Evolutionary conservation across 1,284 basidiomycete species (phyloP).

Genomic region (Waitea zeae): DNA sequence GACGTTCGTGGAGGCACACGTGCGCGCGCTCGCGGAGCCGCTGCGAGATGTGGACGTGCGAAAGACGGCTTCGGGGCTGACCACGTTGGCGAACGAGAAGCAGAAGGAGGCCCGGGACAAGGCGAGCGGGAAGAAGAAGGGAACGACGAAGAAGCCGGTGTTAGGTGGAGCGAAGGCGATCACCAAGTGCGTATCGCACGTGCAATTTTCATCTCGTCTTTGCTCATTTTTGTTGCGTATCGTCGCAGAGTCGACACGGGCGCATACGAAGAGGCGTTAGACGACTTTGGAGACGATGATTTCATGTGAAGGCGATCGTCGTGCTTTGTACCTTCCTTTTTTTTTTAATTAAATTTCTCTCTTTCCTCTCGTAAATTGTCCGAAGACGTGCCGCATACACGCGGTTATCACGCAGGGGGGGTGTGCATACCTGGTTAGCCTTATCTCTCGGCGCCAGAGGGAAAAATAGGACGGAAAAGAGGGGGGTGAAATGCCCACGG

Average conservation of each 20-base stretch:
- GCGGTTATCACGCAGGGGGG: too few species aligned
- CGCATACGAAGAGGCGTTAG: slow-evolving; percentile 72
- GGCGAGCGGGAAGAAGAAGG: slow-evolving; percentile 80
- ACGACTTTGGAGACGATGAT: slow-evolving; percentile 66
- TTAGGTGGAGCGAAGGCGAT: slow-evolving; percentile 56
- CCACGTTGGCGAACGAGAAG: slow-evolving; percentile 84
- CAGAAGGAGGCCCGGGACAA: slow-evolving; percentile 80
- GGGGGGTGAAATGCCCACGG: too few species aligned
- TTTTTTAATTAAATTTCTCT: too few species aligned
- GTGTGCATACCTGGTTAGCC: too few species aligned
- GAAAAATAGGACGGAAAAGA: too few species aligned
- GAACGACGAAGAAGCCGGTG: slow-evolving; percentile 47
- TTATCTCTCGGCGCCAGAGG: too few species aligned
- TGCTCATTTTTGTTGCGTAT: too few species aligned
- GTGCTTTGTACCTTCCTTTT: too few species aligned
- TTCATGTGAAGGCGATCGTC: too few species aligned
- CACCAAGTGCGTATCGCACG: slow-evolving; percentile 30
- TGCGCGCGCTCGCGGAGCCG: slow-evolving; percentile 52
- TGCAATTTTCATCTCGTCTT: slow-evolving; percentile 1
- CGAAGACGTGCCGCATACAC: too few species aligned
- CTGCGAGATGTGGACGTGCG: slow-evolving; percentile 80
- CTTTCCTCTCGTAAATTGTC: too few species aligned
- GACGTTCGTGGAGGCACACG: slow-evolving; percentile 68
- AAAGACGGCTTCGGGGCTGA: slow-evolving; percentile 69
- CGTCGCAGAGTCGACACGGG: slow-evolving; percentile 60